phyloP scores from a whole-genome alignment of 2,329 filamentous ascomycete species.

The Calonectria hongkongensis region DNA sequence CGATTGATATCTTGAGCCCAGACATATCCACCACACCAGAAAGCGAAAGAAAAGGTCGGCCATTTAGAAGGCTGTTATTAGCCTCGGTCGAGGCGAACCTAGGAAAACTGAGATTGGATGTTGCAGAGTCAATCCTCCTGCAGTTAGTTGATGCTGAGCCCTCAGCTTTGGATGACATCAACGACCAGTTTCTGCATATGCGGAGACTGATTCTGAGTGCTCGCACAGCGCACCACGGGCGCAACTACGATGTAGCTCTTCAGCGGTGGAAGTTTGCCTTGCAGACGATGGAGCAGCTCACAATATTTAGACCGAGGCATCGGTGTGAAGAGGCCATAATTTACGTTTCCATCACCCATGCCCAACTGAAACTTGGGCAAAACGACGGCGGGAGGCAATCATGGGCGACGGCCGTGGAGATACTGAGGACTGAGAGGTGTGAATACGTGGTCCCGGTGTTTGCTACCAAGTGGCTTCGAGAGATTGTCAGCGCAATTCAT shows the following conservation, averaged over 20 bases:
- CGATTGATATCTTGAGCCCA: constrained; percentile 44
- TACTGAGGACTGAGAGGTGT: constrained; percentile 53
- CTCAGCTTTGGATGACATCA: constrained; percentile 53
- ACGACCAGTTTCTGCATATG: constrained; percentile 58
- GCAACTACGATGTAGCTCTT: constrained; percentile 43
- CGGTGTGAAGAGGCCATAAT: constrained; percentile 54
- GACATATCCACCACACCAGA: constrained; percentile 42
- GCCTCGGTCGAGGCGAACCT: constrained; percentile 52
- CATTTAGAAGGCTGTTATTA: constrained; percentile 49
- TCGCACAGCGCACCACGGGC: constrained; percentile 48
- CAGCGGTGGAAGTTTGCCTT: constrained; percentile 48
- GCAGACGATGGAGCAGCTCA: constrained; percentile 46
- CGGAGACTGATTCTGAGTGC: constrained; percentile 54
- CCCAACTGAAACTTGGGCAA: constrained; percentile 50
- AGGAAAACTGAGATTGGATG: constrained; percentile 44
- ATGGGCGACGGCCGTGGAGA: constrained; percentile 53
- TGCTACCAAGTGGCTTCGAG: constrained; percentile 55
- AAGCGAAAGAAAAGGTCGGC: constrained; percentile 42
- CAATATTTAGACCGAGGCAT: constrained; percentile 49
- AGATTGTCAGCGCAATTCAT: constrained; percentile 53
- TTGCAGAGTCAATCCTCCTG: constrained; percentile 40
- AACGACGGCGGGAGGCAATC: constrained; percentile 37
- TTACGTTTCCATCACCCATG: constrained; percentile 56
- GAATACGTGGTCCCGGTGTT: constrained; percentile 58
- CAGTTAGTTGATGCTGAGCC: constrained; percentile 47